Conservation (phyloP, 768 basidiomycete genomes). For the Suillus variegatus region DNA sequence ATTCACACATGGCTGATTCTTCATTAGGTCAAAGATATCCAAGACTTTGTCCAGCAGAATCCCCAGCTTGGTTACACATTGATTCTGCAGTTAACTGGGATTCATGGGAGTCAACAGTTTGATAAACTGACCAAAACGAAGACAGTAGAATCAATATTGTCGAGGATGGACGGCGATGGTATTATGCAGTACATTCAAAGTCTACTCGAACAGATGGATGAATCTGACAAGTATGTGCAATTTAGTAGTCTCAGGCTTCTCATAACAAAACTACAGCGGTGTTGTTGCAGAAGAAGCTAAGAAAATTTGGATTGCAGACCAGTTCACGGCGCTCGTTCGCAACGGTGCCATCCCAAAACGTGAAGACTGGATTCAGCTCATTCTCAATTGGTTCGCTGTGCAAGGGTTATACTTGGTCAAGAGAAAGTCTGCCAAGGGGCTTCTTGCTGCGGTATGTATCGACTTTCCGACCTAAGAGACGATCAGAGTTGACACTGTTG, state of each 20-base stretch:
- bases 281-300: conserved; percentile 53
- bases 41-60: conserved; percentile 69
- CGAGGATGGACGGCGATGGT: conserved; percentile 69
- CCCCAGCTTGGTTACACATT: conserved; percentile 83
- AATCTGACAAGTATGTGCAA: conserved; percentile 41
- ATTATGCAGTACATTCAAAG: conserved; percentile 77
- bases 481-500: neutral
- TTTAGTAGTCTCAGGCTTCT: neutral
- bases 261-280: conserved; percentile 33
- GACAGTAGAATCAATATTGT: conserved; percentile 83
- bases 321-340: conserved; percentile 74
- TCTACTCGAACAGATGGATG: conserved; percentile 65
- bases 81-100: conserved; percentile 81
- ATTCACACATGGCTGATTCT: conserved; percentile 3
- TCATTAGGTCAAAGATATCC: conserved; percentile 70
- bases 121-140: conserved; percentile 92
- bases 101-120: conserved; percentile 84
- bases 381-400: conserved; percentile 81
- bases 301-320: conserved; percentile 84
- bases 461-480: neutral
- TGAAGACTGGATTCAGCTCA: conserved; percentile 71
- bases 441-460: conserved; percentile 55
- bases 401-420: conserved; percentile 79
- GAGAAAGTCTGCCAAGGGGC: conserved; percentile 71
- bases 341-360: conserved; percentile 79